Evolutionary conservation across 2,329 filamentous ascomycete genomes (phyloP), one percentile per base, ranked within the genome.

Genomic region (Mycosphaerella arachidis): DNA sequence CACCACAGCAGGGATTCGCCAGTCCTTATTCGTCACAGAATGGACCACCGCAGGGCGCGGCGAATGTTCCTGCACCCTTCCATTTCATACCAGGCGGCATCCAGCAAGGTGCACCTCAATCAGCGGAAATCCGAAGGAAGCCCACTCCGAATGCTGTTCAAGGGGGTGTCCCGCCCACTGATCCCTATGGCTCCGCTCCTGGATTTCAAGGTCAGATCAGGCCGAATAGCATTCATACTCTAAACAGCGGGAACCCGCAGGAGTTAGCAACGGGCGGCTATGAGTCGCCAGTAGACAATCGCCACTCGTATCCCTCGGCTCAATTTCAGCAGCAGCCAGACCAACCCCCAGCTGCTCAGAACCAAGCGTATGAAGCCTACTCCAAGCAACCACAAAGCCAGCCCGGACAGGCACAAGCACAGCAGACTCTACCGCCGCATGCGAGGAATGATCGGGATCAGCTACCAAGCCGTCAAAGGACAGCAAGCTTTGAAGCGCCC

Each of bases 221-320:
- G 51, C 73, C 73, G 10, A 72, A 66, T 59, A 75, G 59, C 67
- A 77, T 70, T 70, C 75, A 71, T 66, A 74, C 72, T 0, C 68
- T 73, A 12, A 74, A 74, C 63, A 68, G 66, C 52, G 74, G 73
- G 24, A 72, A 74, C 50, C 79, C 79, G 5, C 79, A 81, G 60
- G 79, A 81, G 66, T 71, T 81, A 18, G 75, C 77, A 18, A 78
- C 78, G 4, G 72, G 74, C 10, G 75, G 77, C 29, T 79, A 76
- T 60, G 78, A 81, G 62, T 78, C 76, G 7, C 79, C 79, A 1
- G 66, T 78, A 3, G 78, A 80, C 63, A 75, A 75, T 60, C 70
- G 78, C 12, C 74, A 77, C 48, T 75, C 74, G 18, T 76, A 77
- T 62, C 67, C 68, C 54, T 68, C 63, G 7, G 64, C 70, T 65